phyloP scores from a whole-genome alignment of 495 filamentous ascomycete species.

The Podospora didyma region DNA sequence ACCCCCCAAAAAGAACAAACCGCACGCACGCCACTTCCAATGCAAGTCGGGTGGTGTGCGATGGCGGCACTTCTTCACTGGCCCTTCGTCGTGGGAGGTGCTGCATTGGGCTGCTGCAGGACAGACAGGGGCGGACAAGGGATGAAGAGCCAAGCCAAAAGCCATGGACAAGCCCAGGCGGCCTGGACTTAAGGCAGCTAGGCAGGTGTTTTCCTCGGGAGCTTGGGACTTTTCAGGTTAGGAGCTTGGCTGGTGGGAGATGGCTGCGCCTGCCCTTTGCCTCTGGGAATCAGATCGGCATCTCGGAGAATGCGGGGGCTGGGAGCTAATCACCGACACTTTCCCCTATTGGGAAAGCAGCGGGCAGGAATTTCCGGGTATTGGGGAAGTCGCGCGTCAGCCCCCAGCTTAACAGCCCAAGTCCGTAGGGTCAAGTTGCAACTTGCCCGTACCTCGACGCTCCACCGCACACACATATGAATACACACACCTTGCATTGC shows the following conservation, averaged over 20 bases:
- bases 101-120: constrained; percentile 4
- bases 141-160: neutral
- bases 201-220: no score
- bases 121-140: neutral
- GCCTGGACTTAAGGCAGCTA: neutral
- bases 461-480: no score
- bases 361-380: constrained; percentile 25
- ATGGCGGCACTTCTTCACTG: neutral
- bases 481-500: no score
- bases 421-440: no score
- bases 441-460: no score
- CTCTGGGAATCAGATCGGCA: constrained; percentile 22
- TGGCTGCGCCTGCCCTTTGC: neutral
- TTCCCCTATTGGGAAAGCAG: constrained; percentile 23
- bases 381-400: constrained; percentile 5
- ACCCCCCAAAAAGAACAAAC: no score
- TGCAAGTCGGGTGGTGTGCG: no score
- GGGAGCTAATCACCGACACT: constrained; percentile 31
- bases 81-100: no score
- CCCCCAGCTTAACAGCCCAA: neutral
- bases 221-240: no score
- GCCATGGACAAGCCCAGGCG: neutral
- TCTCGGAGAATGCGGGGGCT: constrained; percentile 34
- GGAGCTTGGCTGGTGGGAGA: no score
- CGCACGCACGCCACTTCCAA: no score